Evolutionary conservation across 2,329 filamentous ascomycete species (phyloP), one percentile per base, ranked within the genome.

Genomic region (Mycosphaerella sp.): DNA sequence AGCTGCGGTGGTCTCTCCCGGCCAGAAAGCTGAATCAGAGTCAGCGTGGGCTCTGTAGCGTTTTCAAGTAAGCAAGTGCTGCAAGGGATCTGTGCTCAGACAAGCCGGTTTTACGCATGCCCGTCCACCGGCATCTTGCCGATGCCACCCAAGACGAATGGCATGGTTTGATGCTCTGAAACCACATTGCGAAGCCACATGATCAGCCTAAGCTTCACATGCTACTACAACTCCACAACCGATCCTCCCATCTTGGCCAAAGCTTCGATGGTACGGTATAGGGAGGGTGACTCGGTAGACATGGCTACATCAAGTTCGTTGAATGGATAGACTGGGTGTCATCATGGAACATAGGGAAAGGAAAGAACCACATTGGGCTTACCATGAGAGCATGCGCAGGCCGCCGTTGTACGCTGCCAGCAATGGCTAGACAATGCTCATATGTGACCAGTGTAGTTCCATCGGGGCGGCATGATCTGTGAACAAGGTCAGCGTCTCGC

Each of bases 281-380:
- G 66, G 62, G 56, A 68, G 66, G 61, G 61, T 61, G 61, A 58
- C 66, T 68, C 63, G 66, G 63, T 55, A 57, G 61, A 59, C 54
- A 50, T 62, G 65, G 65, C 66, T 60, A 64, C 63, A 62, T 44
- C 41, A 53, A 59, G 61, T 63, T 69, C 64, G 62, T 68, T 62
- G 67, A 69, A 69, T 69, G 67, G 67, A 69, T 69, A 63, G 64
- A 69, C 67, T 69, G 44, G 62, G 53, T 65, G 62, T 67, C 66
- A 68, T 69, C 67, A 58, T 67, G 50, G 45, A 25, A 41, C 4
- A 2, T 25, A 7, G 25, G 7, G 36, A 25, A 9, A 35, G 13
- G 17, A 34, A 10, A 13, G 36, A 7, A n/a, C 4, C 10, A 41
- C 21, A 25, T 25, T 25, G 21, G 21, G 36, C 45, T 41, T 48